Evolutionary conservation across 106 monocot genomes (phyloP), one percentile per base, ranked within the genome.

Genomic region (Acanthochlamys bracteata): DNA sequence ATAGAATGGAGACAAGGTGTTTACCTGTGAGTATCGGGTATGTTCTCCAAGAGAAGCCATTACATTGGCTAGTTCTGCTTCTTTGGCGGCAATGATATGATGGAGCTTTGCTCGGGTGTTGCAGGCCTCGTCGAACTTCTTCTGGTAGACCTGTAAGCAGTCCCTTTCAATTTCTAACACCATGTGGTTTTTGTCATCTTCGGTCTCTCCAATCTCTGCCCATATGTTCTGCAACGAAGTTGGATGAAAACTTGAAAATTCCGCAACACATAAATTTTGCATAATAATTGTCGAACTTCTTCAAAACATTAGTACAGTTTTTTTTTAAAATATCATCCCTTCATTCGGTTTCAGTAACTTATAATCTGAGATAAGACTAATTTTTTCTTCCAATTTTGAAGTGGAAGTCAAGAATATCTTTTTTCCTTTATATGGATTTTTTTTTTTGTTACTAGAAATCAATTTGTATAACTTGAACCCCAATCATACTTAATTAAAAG

Each of bases 181-280:
- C 69, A 78, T 83, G 0, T 66, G 71, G 0, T 84, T 80, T 59
- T 78, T 90, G 11, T 90, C 84, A 0, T 74, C 56, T 45, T 90
- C 82, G 20, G 76, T 78, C 51, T 90, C 90, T 54, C 95, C 95
- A 26, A 90, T 87, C 68, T 95, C 95, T 7, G 75, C 66, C 95
- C 90, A 95, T 57, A 90, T 71, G 26, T 70, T 52, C 95, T 95
- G 87, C 11, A 17, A 4, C 3, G 17, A 49, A 49, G 49, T 49
- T 49, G 17, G 17, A 49, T n/a, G 49, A 10, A 49, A 49, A 33
- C 33, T 33, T 49, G 6, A 49, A 45, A 9, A 12, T 49, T 72
- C 41, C 49, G 55, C 45, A 53, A n/a, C 19, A 64, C 16, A 42
- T 64, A 63, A 24, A 53, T 19, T n/a, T 58, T 17, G 56, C 21